Percentiles rank a stretch among this genome's conserved stretches.
phyloP scores from a whole-genome alignment of 148 eudicot genomes.

The Gaultheria prostrata region DNA sequence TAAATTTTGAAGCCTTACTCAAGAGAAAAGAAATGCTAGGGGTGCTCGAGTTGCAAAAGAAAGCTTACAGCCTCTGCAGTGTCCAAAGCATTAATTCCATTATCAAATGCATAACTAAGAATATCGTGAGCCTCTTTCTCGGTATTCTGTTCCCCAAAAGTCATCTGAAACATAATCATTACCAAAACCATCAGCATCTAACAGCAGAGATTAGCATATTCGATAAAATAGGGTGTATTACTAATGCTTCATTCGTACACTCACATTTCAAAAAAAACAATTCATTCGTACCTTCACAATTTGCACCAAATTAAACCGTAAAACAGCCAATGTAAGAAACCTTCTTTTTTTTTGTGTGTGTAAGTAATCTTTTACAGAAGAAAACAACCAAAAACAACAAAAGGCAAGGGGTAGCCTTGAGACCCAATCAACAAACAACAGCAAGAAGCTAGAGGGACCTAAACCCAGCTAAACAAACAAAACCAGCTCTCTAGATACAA shows the following conservation, averaged over 20 bases:
- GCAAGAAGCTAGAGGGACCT: too few relatives aligned
- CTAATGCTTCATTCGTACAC: neutral
- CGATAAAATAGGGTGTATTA: neutral
- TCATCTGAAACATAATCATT: conserved; percentile 60
- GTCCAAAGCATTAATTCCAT: conserved; percentile 77
- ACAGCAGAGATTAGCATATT: neutral
- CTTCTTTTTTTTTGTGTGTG: too few relatives aligned
- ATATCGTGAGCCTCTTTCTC: conserved; percentile 94
- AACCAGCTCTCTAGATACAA: too few relatives aligned
- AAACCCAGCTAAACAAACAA: too few relatives aligned
- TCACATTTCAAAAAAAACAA: neutral
- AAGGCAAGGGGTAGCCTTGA: too few relatives aligned
- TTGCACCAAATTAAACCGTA: neutral
- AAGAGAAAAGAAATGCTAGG: neutral
- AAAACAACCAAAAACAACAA: too few relatives aligned
- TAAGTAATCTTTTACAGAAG: too few relatives aligned
- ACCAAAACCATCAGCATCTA: conserved; percentile 12
- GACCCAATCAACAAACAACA: too few relatives aligned
- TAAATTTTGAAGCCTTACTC: neutral
- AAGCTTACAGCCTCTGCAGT: conserved; percentile 82
- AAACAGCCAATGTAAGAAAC: neutral
- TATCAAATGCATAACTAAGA: conserved; percentile 78
- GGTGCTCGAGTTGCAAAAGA: conserved; percentile 11
- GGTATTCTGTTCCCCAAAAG: conserved; percentile 92
- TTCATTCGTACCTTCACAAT: neutral